Evolutionary conservation across 352 stramenopile genomes (phyloP).

Genomic region (Phytophthora idaei): DNA sequence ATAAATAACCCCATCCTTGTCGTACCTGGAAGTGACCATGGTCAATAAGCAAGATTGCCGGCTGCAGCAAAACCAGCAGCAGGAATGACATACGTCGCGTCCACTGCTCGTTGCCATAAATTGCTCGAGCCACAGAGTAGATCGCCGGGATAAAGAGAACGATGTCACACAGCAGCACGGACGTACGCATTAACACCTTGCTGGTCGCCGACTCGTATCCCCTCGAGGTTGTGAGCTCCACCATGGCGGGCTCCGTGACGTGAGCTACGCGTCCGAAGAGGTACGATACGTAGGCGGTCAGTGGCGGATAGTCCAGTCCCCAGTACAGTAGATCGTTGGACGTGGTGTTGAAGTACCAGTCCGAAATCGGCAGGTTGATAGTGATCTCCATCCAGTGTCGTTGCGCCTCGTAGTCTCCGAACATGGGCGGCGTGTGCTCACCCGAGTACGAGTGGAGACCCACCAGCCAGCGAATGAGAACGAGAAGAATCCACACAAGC

Average conservation of each 20-base stretch:
- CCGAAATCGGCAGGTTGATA: conserved; percentile 86
- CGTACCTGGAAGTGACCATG: conserved; percentile 98
- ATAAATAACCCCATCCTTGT: background rate
- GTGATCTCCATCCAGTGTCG: conserved; percentile 99
- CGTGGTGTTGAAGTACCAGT: conserved; percentile 96
- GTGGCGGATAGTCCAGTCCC: conserved; percentile 98
- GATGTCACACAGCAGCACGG: conserved; percentile 93
- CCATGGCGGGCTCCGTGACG: conserved; percentile 83
- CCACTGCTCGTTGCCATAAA: conserved; percentile 63
- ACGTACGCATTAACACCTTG: conserved; percentile 92
- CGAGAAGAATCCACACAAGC: conserved; percentile 60
- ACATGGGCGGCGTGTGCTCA: conserved; percentile 78
- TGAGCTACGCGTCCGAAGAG: conserved; percentile 80
- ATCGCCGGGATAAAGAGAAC: conserved; percentile 89
- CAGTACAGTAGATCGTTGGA: conserved; percentile 96
- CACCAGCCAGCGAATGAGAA: conserved; percentile 80
- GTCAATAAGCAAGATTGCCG: conserved; percentile 95
- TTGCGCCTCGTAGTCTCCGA: conserved; percentile 98
- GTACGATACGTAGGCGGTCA: conserved; percentile 93
- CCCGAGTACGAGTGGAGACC: conserved; percentile 87
- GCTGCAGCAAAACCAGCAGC: conserved; percentile 82
- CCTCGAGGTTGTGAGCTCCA: conserved; percentile 77
- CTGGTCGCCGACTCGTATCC: conserved; percentile 87
- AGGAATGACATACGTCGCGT: conserved; percentile 66
- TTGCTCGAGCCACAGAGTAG: conserved; percentile 44